Evolutionary conservation across 2,329 filamentous ascomycete species (phyloP), one percentile per base, ranked within the genome.

Genomic region (Arthrobotrys entomopaga): DNA sequence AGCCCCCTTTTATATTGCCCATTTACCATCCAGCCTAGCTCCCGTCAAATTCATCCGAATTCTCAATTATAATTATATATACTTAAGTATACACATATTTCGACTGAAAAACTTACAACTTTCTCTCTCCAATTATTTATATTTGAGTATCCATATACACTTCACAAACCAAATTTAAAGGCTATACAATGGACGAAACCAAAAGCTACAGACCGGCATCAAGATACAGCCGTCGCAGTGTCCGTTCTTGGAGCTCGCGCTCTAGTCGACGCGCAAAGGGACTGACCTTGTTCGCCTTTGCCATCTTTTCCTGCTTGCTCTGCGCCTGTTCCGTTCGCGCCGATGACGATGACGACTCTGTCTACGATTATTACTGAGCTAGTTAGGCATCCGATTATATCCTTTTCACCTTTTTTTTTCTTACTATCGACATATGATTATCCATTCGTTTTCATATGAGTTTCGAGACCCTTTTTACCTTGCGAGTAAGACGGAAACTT

Each of bases 291-390:
- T 72, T 72, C 34, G 67, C 59, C 34, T 65, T 43, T 29, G 19
- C 63, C 2, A 72, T 72, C n/a, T 72, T 72, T 22, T 72, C 67
- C 11, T 72, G 67, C 15, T 60, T 72, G 3, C 54, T 72, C 10
- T 72, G 67, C 34, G 67, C 60, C 15, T 72, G 67, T 40, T 60
- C 58, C 10, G 56, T 72, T 20, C 67, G 67, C 34, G 60, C 53
- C 5, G 67, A 72, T n/a, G 13, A 72, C 34, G 67, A 60, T 26
- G 43, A 53, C 15, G 67, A 61, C 24, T 52, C 65, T 53, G 53
- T 72, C 15, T 65, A 72, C 57, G 60, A 59, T 24, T 72, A 72
- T 19, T 72, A 72, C 26, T 72, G 63, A 59, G 16, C 13, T 8
- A 40, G 34, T n/a, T n/a, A 10, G 10, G 29, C 29, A 34, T 34